Conservation (phyloP, 148 eudicot species). For the Fagopyrum esculentum region DNA sequence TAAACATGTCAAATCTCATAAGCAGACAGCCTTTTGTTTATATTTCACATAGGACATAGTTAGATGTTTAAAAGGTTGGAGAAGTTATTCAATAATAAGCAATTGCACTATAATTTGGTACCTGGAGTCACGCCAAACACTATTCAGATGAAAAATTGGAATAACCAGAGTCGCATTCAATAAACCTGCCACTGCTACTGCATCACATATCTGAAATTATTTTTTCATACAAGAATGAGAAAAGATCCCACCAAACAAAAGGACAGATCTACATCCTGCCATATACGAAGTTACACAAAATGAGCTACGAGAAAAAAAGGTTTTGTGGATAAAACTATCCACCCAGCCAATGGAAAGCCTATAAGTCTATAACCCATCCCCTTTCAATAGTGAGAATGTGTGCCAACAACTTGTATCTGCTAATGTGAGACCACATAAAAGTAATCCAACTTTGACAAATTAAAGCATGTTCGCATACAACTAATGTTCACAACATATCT, state of each 20-base stretch:
- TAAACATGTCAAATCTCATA: background rate
- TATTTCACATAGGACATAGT: background rate
- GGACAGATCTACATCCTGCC: background rate
- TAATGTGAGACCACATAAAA: background rate
- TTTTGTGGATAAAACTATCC: background rate
- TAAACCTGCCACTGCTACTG: slow-evolving; percentile 93
- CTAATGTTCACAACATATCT: background rate
- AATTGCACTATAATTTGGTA: slow-evolving; percentile 16
- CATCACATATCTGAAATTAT: slow-evolving; percentile 79
- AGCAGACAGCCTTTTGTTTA: background rate
- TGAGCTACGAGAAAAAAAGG: background rate
- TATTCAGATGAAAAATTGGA: slow-evolving; percentile 90
- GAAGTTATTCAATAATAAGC: background rate
- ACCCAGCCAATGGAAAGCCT: background rate
- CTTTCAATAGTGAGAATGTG: background rate
- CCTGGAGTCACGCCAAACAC: slow-evolving; percentile 98
- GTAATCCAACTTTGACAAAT: background rate
- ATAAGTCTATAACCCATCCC: background rate
- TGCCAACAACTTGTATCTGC: background rate
- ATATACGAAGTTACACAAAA: background rate
- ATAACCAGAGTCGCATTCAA: slow-evolving; percentile 96
- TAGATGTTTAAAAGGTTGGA: background rate
- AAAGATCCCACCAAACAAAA: background rate
- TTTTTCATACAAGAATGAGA: background rate
- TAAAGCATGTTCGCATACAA: background rate